phyloP scores from a whole-genome alignment of 1,284 basidiomycete species.

The Melampsora americana region DNA sequence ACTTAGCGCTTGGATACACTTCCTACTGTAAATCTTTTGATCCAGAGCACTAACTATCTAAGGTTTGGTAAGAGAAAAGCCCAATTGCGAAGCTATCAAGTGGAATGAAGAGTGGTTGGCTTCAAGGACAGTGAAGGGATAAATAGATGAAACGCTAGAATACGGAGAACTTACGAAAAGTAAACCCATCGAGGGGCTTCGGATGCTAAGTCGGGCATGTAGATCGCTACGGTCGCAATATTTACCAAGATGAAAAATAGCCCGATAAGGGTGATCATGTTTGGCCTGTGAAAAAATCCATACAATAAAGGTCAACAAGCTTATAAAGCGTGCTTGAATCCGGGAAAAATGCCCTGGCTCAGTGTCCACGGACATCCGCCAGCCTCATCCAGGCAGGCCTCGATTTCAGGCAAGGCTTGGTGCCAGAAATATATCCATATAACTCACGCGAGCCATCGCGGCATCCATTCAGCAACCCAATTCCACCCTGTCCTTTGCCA shows the following conservation, averaged over 20 bases:
- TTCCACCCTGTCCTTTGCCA: slow-evolving; percentile 39
- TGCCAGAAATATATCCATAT: background rate
- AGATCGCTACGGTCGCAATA: slow-evolving; percentile 30
- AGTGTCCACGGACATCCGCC: background rate
- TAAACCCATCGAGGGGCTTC: slow-evolving; percentile 35
- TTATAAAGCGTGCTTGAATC: background rate
- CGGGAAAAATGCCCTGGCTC: background rate
- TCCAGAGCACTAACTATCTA: slow-evolving; percentile 31
- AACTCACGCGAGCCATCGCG: slow-evolving; percentile 37
- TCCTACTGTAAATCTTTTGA: background rate
- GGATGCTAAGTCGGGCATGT: slow-evolving; percentile 23
- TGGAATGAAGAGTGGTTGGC: background rate
- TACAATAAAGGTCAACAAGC: background rate
- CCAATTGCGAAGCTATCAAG: slow-evolving; percentile 31
- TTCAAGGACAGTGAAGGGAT: background rate
- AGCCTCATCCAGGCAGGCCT: background rate
- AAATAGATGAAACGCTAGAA: background rate
- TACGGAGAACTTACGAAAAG: slow-evolving; percentile 26
- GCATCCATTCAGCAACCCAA: slow-evolving; percentile 36
- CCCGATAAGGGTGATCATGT: slow-evolving; percentile 41
- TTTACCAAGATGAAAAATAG: slow-evolving; percentile 38
- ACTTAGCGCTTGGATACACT: background rate
- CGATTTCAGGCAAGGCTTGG: background rate
- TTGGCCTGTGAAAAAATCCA: slow-evolving; percentile 8
- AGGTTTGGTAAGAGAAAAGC: slow-evolving; percentile 39